Conservation (phyloP, 768 basidiomycete genomes). For the Termitomyces sp. region DNA sequence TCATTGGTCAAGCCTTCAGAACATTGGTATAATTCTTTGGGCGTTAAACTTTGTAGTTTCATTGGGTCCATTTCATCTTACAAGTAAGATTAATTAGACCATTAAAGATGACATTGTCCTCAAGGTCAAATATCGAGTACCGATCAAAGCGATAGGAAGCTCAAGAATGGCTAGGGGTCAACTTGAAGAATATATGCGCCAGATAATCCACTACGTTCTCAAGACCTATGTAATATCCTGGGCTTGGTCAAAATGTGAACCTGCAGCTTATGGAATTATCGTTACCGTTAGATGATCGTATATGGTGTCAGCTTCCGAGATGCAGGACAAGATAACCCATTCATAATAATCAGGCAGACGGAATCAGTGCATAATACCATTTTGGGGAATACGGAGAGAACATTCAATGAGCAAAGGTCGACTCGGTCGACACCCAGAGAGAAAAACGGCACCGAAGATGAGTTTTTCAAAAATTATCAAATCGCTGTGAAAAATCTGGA, state of each 20-base stretch:
- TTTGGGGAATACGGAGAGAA: constrained; percentile 3
- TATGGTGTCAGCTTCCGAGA: neutral
- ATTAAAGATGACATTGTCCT: neutral
- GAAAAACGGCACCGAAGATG: constrained; percentile 7
- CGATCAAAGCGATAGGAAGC: too few relatives aligned
- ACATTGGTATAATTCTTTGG: fast-evolving
- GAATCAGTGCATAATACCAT: constrained; percentile 2
- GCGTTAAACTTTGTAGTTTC: neutral
- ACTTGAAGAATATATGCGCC: neutral
- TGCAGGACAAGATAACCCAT: constrained; percentile 6
- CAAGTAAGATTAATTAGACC: neutral
- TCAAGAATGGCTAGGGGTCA: neutral
- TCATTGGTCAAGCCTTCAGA: neutral
- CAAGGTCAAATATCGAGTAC: neutral
- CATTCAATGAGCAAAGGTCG: neutral
- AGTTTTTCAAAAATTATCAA: neutral
- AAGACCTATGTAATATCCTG: neutral
- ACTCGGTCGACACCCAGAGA: constrained; percentile 5
- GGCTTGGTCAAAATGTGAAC: neutral
- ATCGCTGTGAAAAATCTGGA: neutral
- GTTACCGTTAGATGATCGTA: neutral
- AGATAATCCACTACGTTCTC: constrained; percentile 5
- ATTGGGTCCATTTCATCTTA: constrained; percentile 1
- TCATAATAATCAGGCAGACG: neutral
- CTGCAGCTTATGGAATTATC: constrained; percentile 6